Base-by-base conservation (phyloP, 2,329 filamentous ascomycete genomes). In the Camptophora hylomeconis region DNA sequence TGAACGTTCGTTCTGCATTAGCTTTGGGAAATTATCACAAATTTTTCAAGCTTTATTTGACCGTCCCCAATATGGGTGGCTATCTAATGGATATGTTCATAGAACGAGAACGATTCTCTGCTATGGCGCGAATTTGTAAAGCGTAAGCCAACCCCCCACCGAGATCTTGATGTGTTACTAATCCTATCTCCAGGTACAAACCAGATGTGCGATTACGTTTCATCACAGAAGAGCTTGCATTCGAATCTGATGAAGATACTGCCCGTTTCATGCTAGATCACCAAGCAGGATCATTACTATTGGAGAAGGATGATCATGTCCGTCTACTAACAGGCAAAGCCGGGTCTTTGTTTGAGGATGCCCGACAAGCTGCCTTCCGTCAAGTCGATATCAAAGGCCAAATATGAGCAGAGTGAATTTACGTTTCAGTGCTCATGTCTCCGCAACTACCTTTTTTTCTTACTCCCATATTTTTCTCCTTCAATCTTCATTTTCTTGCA, bases 1-100 rank as follows among this genome's bases (percentile, higher is more conserved):
- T 98, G 46, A 71, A 80, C 45, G 84, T 95, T 40, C 82, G 89
- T 46, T 92, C 87, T 30, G 81, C 89, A 26, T 63, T 95, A 49
- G 87, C 89, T 28, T 65, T 92, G 53, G 86, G 86, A 47, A 95
- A 95, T 60, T 94, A 94, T 56, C 87, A 98, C 61, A 87, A 74
- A 54, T 95, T 98, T 58, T 95, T 98, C 70, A 80, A 82, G 61
- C 72, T 98, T 24, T 98, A 94, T 56, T 73, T 92, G 44, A 78
- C 87, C 52, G 86, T 86, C 14, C 86, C 84, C 28, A 92, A 92
- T 49, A 93, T 98, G 86, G 87, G 89, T 38, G 84, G 80, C 45
- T 95, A 95, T 58, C 71, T 98, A 28, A 92, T 98, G 81, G 89
- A 98, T 63, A 94, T 93, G 82, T 95, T 98, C 63, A 80, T 95